Base-by-base conservation (phyloP, 768 basidiomycete genomes). In the Leccinum truebloodii region DNA sequence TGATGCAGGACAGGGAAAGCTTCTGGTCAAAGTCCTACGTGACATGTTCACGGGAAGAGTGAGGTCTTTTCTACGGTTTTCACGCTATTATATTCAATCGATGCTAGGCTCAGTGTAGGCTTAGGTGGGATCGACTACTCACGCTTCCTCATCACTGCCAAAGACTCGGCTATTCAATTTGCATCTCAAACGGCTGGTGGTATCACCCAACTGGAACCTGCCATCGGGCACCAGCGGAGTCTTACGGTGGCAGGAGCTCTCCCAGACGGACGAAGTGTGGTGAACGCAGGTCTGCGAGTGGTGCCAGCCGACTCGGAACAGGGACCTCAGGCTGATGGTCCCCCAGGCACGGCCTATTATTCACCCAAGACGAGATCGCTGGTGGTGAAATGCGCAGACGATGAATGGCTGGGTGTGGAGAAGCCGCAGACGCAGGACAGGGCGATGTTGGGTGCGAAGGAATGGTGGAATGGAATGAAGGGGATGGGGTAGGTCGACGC, bases 391-490 rank as follows among this genome's bases (percentile, higher is more conserved):
- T 90, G 89, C 67, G 82, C 83, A 1, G 73, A 74, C 18, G 76
- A 77, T 30, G 79, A 83, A 1, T 75, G 83, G 53, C 67, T 93
- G 18, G 75, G 77, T 52, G 83, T 92, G 2, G 75, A 75, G 2
- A 73, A 75, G 62, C 75, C 94, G 18, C 86, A 89, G 67, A 83
- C 85, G 60, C 85, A 88, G 63, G 84, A 84, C 57, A 82, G 82
- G 63, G 73, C 78, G 26, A 71, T 82, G 65, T 62, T 91, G 60
- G 69, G 68, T 14, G 87, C 86, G 3, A 81, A 77, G 61, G 86
- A 87, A 54, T 94, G 90, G 87, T 93, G 90, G 90, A 92, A 90
- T 69, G 92, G 92, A 2, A 75, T 85, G 13, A 72, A 69, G 24
- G 69, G 76, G 10, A 57, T 73, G 54, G 73, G 73, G 7, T 63